Evolutionary conservation across 768 basidiomycete genomes (phyloP), one percentile per base, ranked within the genome.

Genomic region (Clavaria fumosa): DNA sequence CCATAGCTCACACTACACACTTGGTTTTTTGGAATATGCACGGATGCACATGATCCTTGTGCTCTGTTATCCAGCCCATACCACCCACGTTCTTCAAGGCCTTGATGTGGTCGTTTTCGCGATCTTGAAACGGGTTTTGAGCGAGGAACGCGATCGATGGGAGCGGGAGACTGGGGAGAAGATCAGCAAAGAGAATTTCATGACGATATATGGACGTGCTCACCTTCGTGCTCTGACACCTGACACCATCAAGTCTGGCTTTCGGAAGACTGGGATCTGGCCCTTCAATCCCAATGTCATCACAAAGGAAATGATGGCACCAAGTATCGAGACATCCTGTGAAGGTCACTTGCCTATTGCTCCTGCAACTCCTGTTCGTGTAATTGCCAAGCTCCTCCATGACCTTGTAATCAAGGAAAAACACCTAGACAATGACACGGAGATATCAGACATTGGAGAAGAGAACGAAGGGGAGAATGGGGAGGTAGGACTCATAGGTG

Each of bases 1-100:
- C 7, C 62, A 63, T 40, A 54, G 48, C 30, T 61, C 59, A 12
- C 56, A 61, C 43, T 50, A 45, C 24, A 53, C 53, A n/a, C 26
- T 37, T 7, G 40, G 33, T 5, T 54, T 60, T 40, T 45, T 61
- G 1, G 27, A 45, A 7, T 54, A 52, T 50, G 51, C 53, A 14
- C 30, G 35, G 22, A 39, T 38, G n/a, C 43, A 58, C 39, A 47
- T 50, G 27, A 60, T 60, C 31, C 30, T 40, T 31, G 43, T 59
- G 9, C 33, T 60, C 6, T 53, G 47, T 40, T 57, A 56, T 44
- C 54, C 55, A 27, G 40, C 55, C 4, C 55, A 59, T 40, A 31
- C 14, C 54, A 47, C 45, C 1, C 48, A 50, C 28, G 33, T 50
- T 26, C 48, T 48, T 37, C 48, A 50, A 35, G 47, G 49, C 2